phyloP scores from a whole-genome alignment of 2,329 filamentous ascomycete species.

The Xylariaceae sp. region DNA sequence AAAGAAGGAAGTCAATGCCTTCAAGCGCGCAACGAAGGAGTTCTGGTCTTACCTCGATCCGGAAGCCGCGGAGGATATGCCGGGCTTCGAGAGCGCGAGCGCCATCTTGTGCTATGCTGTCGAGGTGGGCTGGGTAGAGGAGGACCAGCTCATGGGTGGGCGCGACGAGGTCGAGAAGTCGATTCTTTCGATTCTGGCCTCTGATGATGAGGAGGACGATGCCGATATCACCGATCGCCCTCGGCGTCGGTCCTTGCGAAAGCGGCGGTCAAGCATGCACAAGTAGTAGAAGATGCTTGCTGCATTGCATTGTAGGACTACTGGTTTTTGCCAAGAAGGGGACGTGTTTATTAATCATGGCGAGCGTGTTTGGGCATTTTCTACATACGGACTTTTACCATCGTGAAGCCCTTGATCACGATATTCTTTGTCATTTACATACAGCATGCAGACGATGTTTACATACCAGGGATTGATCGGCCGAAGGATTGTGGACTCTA shows the following conservation, averaged over 20 bases:
- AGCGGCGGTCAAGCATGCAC: constrained; percentile 14
- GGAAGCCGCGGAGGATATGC: constrained; percentile 41
- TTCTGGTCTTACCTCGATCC: constrained; percentile 51
- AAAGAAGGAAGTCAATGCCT: constrained; percentile 41
- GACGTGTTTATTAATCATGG: constrained; percentile 2
- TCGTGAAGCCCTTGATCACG: too few relatives aligned
- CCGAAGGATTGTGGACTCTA: too few relatives aligned
- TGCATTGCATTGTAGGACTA: neutral
- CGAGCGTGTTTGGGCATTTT: constrained; percentile 8
- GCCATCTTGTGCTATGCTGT: constrained; percentile 54
- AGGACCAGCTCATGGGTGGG: constrained; percentile 45
- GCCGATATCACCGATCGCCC: constrained; percentile 13
- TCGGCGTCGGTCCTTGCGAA: constrained; percentile 26
- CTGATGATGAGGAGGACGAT: constrained; percentile 19
- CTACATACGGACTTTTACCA: too few relatives aligned
- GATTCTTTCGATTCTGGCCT: constrained; percentile 29
- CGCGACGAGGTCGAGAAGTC: constrained; percentile 31
- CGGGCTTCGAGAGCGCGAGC: constrained; percentile 50
- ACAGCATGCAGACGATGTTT: too few relatives aligned
- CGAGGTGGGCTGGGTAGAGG: constrained; percentile 53
- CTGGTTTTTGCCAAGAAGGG: neutral
- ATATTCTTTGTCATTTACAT: too few relatives aligned
- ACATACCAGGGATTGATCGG: too few relatives aligned
- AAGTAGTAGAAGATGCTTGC: neutral
- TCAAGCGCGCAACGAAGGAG: constrained; percentile 46